Conservation (phyloP, 2,329 filamentous ascomycete species). For the Hortaea werneckii region DNA sequence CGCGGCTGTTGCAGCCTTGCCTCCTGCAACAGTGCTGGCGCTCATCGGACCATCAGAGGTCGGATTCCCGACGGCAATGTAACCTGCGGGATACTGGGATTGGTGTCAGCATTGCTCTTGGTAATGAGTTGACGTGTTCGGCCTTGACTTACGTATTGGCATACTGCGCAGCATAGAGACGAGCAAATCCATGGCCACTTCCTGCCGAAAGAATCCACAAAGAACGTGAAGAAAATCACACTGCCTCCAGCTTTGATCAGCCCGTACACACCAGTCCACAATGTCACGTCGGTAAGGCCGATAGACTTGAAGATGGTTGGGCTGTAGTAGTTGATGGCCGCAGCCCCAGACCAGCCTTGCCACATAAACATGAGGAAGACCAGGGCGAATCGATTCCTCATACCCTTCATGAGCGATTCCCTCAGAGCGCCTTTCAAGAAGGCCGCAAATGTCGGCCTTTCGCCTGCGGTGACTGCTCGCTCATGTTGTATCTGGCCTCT, state of each 20-base stretch:
- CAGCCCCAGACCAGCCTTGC: constrained; percentile 25
- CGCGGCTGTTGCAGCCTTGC: constrained; percentile 29
- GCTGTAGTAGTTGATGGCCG: constrained; percentile 29
- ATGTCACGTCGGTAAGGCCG: constrained; percentile 25
- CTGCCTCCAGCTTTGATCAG: constrained; percentile 28
- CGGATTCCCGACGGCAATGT: constrained; percentile 27
- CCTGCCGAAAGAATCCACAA: constrained; percentile 28
- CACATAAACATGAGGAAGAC: constrained; percentile 33
- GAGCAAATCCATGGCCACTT: constrained; percentile 30
- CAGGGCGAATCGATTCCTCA: constrained; percentile 31
- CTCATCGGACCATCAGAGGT: constrained; percentile 20
- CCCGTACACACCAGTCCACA: constrained; percentile 30
- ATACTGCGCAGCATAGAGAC: constrained; percentile 26
- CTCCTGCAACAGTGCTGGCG: constrained; percentile 26
- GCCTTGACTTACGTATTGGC: too few species aligned
- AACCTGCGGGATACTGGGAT: constrained; percentile 28
- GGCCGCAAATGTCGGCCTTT: constrained; percentile 17
- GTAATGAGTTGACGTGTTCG: too few species aligned
- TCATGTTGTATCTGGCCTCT: constrained; percentile 24
- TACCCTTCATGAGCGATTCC: constrained; percentile 25
- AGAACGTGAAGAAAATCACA: constrained; percentile 29
- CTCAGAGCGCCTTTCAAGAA: constrained; percentile 24
- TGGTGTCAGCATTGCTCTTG: too few species aligned
- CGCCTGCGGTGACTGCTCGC: constrained; percentile 20
- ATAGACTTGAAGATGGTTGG: constrained; percentile 29